Evolutionary conservation across 2,329 filamentous ascomycete genomes (phyloP), one percentile per base, ranked within the genome.

Genomic region (Trichophaea hybrida): DNA sequence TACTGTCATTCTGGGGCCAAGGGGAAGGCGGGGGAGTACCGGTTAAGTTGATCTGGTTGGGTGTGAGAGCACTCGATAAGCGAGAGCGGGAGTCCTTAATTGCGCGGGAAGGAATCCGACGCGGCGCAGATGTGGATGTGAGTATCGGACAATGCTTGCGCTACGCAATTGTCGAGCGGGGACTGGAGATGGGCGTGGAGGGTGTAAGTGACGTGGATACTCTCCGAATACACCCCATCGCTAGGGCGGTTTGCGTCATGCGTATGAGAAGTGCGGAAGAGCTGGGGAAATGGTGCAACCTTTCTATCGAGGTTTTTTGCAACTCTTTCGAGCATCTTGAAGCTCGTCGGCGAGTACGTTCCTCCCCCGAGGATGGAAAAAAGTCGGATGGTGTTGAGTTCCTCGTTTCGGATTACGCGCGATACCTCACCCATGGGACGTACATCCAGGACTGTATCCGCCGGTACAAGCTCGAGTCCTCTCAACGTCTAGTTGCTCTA

Each of bases 1-100:
- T 86, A 10, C 70, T 86, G 12, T 79, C 79, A 1, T 86, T 85
- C 66, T 81, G 84, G 57, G 79, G 80, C 44, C 80, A 44, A 33
- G 46, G 46, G 13, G 46, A 15, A 15, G 46, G 46, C 3, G 46
- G 81, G 58, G 76, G 81, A 58, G 75, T 85, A 4, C 84, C 84
- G 0, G 80, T 86, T 31, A 82, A 82, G 58, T 79, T 87, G 74
- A 72, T 86, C 10, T 53, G 62, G 32, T 66, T 65, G 58, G 67
- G 67, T 1, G 38, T 68, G 17, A 61, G 61, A 15, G 55, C 59
- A 33, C 52, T 68, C 15, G 60, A 59, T 7, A 48, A 52, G 1
- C 49, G 63, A 7, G 59, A 66, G 24, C 57, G 59, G 34, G 55
- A n/a, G 40, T 10, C 8, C 5, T 52, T 68, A 8, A 59, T 67